Base-by-base conservation (phyloP, 78 protist genomes). In the Monosiga brevicollis region DNA sequence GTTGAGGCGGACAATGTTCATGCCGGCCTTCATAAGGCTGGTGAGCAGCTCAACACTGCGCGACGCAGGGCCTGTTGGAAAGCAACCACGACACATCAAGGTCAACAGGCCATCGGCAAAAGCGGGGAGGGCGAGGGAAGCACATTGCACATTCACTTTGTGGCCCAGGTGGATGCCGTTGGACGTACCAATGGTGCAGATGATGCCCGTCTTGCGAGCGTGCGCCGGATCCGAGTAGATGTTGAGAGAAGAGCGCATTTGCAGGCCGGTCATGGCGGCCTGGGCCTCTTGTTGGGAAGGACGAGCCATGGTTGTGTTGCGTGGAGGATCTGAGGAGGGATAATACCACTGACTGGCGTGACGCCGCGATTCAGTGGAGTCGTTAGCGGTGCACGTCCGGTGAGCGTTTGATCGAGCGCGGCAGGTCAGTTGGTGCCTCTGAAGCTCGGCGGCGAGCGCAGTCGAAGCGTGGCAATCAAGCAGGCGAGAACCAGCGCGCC, bases 1-100 rank as follows among this genome's bases (percentile, higher is more conserved):
- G 90, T 92, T 92, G 81, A 94, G 41, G 40, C 97, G 89, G 71
- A 91, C 80, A 70, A 88, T 40, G 89, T 89, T 89, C 86, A 90
- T 72, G 36, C 96, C 96, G 0, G 94, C 95, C 54, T 49, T 37
- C 35, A 79, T 76, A 35, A 87, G 83, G 34, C 29, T 2, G 29
- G 75, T 11, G 42, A 87, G 86, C 55, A 26, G 42, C 41, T 82
- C 90, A 0, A 83, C 84, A 1, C 81, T 34, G 49, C 35, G 10
- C 3, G 89, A 49, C 82, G 75, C 80, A 26, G 89, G 89, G 71
- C 89, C 79, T 75, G 79, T 49, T 1, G 62, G 29, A 9, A 10
- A 75, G 29, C 42, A 70, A 26, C 11, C 35, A 24, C 34, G 9
- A 20, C 62, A 15, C 62, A 49, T 49, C 15, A 15, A 49, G 62